Conservation (phyloP, 2,329 filamentous ascomycete genomes). For the Pseudogymnoascus sp. region DNA sequence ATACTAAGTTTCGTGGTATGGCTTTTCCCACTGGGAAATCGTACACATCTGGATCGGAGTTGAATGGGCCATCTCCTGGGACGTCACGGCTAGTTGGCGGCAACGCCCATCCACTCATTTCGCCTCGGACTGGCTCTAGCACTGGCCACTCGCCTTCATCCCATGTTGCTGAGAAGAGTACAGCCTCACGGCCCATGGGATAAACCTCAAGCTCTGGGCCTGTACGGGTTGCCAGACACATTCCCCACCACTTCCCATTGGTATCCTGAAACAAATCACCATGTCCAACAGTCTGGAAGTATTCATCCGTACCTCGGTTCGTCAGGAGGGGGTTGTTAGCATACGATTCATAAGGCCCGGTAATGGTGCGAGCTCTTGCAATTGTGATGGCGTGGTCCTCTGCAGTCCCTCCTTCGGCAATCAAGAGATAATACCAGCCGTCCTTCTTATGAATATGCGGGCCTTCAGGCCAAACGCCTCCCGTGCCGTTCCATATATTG, state of each 20-base stretch:
- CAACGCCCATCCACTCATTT: constrained; percentile 36
- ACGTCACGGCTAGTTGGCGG: constrained; percentile 30
- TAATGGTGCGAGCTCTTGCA: constrained; percentile 42
- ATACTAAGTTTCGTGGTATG: constrained; percentile 47
- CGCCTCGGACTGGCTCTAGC: constrained; percentile 35
- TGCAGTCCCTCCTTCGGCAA: constrained; percentile 53
- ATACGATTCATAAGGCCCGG: constrained; percentile 56
- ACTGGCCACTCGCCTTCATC: constrained; percentile 38
- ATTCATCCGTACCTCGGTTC: constrained; percentile 40
- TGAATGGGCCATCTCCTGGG: constrained; percentile 36
- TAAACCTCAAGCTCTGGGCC: constrained; percentile 37
- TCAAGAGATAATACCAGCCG: constrained; percentile 53
- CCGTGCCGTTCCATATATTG: constrained; percentile 49
- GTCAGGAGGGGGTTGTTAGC: constrained; percentile 51
- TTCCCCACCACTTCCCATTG: constrained; percentile 37
- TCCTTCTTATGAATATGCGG: constrained; percentile 53
- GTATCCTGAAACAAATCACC: constrained; percentile 36
- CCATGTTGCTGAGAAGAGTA: constrained; percentile 18
- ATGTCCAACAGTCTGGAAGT: constrained; percentile 39
- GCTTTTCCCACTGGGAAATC: constrained; percentile 38
- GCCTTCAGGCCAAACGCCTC: constrained; percentile 54
- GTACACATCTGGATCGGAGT: constrained; percentile 33
- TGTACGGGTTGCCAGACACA: constrained; percentile 27
- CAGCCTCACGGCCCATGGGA: constrained; percentile 17
- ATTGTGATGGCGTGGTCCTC: constrained; percentile 56